phyloP scores from a whole-genome alignment of 2,329 filamentous ascomycete species.

The Exophiala sp. region DNA sequence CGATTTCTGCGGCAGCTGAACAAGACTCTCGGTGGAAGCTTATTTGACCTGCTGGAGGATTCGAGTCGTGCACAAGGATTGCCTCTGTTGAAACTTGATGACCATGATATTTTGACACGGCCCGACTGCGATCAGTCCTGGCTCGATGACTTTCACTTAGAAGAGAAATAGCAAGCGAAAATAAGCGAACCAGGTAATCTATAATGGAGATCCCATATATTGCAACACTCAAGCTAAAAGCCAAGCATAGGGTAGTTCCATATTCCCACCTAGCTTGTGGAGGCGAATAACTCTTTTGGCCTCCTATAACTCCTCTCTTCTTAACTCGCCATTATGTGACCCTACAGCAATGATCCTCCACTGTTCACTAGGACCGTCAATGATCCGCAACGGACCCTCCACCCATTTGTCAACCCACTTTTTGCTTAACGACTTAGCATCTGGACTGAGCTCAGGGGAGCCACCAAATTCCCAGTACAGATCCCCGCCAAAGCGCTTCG shows the following conservation, averaged over 20 bases:
- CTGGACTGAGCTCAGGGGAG: slow-evolving; percentile 3
- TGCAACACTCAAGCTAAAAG: neutral
- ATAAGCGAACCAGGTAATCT: neutral
- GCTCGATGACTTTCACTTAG: neutral
- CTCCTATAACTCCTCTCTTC: slow-evolving; percentile 6
- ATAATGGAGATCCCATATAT: neutral
- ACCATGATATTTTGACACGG: neutral
- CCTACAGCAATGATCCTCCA: slow-evolving; percentile 7
- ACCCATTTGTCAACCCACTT: slow-evolving; percentile 1
- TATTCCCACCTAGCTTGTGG: no score
- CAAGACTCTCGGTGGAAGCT: neutral
- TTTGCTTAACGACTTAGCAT: slow-evolving; percentile 1
- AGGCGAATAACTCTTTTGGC: slow-evolving; percentile 2
- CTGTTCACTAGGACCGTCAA: slow-evolving; percentile 2
- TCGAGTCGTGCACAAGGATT: neutral
- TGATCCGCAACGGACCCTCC: neutral
- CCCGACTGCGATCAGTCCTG: neutral
- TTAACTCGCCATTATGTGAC: slow-evolving; percentile 2
- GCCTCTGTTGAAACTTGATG: neutral
- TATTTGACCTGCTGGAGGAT: slow-evolving; percentile 3
- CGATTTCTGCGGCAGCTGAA: slow-evolving; percentile 1
- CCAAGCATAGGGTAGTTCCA: no score
- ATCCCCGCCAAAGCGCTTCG: slow-evolving; percentile 6
- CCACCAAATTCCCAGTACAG: slow-evolving; percentile 11
- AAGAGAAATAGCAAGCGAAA: neutral